Percentiles rank a stretch among this genome's conserved stretches.
Evolutionary conservation across 345 rosid species (phyloP).

Genomic region (Bruguiera sexangula): DNA sequence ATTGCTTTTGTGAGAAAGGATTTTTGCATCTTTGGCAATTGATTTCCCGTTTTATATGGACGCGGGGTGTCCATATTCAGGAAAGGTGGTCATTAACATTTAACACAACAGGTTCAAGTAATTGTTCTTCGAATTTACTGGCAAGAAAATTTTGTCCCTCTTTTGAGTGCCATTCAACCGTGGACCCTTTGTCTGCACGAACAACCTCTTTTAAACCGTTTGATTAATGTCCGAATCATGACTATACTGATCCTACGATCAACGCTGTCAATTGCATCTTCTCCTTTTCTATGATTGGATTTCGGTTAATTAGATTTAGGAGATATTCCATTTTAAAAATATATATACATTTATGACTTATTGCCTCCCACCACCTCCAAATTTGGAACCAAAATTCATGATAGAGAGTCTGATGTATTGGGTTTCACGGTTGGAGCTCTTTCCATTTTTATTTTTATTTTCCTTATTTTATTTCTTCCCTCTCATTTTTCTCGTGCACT

Average conservation of each 20-base stretch:
- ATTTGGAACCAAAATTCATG: slow-evolving; percentile 13
- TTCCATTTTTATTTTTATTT: neutral
- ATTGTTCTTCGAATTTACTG: neutral
- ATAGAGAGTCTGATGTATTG: slow-evolving; percentile 14
- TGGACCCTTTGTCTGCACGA: too few species aligned
- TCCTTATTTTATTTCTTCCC: neutral
- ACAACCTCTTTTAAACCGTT: too few species aligned
- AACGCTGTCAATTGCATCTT: too few species aligned
- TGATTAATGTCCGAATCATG: too few species aligned
- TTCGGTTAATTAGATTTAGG: too few species aligned
- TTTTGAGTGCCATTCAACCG: too few species aligned
- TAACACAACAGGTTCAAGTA: neutral
- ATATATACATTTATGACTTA: too few species aligned
- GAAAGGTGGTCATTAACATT: slow-evolving; percentile 10
- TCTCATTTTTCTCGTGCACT: neutral
- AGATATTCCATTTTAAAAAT: too few species aligned
- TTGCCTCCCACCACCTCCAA: too few species aligned
- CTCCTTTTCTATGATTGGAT: too few species aligned
- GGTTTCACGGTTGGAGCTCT: slow-evolving; percentile 4
- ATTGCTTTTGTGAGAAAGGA: slow-evolving; percentile 1
- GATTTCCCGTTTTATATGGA: neutral
- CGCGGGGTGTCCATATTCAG: neutral
- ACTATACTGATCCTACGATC: too few species aligned
- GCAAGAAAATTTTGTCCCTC: neutral
- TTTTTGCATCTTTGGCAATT: neutral